Percentiles rank a stretch among this genome's conserved stretches.
Evolutionary conservation across 78 protist species (phyloP).

Genomic region (Planoprotostelium fungivorum): DNA sequence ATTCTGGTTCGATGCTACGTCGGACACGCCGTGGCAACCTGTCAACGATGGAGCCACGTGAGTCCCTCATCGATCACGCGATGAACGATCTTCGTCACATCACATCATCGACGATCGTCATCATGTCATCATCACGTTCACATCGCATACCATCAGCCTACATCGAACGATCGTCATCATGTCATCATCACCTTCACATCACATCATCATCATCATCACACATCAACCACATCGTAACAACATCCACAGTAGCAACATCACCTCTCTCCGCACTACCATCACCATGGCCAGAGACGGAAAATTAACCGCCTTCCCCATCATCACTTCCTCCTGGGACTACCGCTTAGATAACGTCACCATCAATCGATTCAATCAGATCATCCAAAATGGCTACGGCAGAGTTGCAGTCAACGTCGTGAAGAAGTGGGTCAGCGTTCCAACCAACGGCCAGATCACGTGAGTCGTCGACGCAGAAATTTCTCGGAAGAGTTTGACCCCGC

Average conservation of each 20-base stretch:
- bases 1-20: neutral
- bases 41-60: no score
- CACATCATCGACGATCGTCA: neutral
- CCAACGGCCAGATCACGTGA: neutral
- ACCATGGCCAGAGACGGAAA: neutral
- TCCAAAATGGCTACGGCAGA: neutral
- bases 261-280: neutral
- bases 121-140: neutral
- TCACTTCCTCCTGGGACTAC: neutral
- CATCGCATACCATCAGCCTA: neutral
- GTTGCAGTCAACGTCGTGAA: neutral
- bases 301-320: neutral
- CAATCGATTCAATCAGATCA: neutral
- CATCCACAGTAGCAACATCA: neutral
- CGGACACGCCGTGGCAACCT: no score
- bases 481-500: neutral
- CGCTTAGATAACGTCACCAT: neutral
- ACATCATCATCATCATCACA: no score
- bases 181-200: no score
- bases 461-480: neutral
- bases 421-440: neutral
- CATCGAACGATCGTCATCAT: no score
- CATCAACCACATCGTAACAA: neutral
- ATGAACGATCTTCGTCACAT: neutral
- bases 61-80: no score